Conservation (phyloP, 805 yeast genomes). For the Suhomyces canberraensis region DNA sequence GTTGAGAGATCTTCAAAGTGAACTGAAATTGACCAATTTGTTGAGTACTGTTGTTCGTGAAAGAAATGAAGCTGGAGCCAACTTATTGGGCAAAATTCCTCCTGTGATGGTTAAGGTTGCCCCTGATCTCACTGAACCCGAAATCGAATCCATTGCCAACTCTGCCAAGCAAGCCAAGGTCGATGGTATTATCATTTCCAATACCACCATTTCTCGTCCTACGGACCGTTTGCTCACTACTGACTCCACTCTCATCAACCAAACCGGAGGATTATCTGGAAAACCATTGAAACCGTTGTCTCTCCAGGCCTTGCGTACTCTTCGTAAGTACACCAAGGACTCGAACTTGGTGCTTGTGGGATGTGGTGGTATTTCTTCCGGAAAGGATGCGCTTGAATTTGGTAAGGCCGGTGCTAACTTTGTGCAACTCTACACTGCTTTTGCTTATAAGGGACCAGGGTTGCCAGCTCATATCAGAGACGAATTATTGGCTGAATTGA, state of each 20-base stretch:
- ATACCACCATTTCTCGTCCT: conserved; percentile 89
- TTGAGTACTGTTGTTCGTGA: conserved; percentile 64
- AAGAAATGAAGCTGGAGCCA: conserved; percentile 50
- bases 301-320: conserved; percentile 62
- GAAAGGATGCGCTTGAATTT: conserved; percentile 85
- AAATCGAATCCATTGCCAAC: conserved; percentile 75
- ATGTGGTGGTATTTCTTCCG: conserved; percentile 90
- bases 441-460: conserved; percentile 93
- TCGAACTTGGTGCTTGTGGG: conserved; percentile 77
- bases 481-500: conserved; percentile 46
- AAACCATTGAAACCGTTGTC: conserved; percentile 81
- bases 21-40: conserved; percentile 64
- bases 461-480: conserved; percentile 48
- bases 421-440: conserved; percentile 82
- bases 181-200: conserved; percentile 90
- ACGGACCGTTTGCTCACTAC: conserved; percentile 48
- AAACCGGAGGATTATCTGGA: conserved; percentile 92
- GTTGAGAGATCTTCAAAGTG: conserved; percentile 78
- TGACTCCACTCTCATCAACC: conserved; percentile 38
- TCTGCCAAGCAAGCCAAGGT: conserved; percentile 74
- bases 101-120: conserved; percentile 90
- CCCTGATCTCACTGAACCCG: conserved; percentile 82
- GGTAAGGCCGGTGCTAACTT: conserved; percentile 93
- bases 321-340: conserved; percentile 75
- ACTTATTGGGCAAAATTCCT: conserved; percentile 50